phyloP scores from a whole-genome alignment of 2,329 filamentous ascomycete species.

The Beauveria asiatica region DNA sequence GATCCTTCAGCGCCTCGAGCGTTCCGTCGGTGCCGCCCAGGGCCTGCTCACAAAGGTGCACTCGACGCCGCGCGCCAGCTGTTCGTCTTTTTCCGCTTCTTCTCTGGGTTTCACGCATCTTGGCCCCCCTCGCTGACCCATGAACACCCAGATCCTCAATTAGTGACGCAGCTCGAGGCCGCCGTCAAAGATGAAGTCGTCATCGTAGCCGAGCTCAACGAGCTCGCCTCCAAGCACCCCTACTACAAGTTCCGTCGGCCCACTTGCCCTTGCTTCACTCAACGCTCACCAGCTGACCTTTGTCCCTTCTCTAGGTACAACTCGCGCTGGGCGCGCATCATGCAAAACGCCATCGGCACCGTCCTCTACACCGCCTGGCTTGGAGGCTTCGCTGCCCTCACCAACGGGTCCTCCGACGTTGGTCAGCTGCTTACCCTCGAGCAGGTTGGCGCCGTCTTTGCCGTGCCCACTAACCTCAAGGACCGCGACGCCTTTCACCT shows the following conservation, averaged over 20 bases:
- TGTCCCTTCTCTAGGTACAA: conserved; percentile 54
- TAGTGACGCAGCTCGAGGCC: conserved; percentile 65
- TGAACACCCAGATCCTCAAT: conserved; percentile 46
- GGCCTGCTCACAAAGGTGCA: conserved; percentile 83
- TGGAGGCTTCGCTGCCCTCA: conserved; percentile 51
- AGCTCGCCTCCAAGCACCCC: conserved; percentile 72
- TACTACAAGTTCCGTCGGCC: conserved; percentile 73
- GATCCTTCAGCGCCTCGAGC: conserved; percentile 73
- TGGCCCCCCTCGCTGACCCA: background rate
- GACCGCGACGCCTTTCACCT: conserved; percentile 86
- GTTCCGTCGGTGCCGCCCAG: conserved; percentile 72
- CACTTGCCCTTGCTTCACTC: background rate
- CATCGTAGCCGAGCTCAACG: conserved; percentile 60
- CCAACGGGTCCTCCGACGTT: conserved; percentile 38
- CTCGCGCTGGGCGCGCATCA: conserved; percentile 69
- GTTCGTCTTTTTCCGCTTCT: conserved; percentile 26
- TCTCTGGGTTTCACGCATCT: background rate
- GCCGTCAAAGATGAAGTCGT: conserved; percentile 63
- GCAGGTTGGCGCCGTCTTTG: conserved; percentile 70
- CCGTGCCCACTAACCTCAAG: conserved; percentile 85
- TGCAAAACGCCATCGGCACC: conserved; percentile 67
- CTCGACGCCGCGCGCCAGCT: conserved; percentile 62
- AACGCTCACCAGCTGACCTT: background rate
- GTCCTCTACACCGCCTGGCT: conserved; percentile 63
- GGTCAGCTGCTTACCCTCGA: conserved; percentile 77